Conservation (phyloP, 1,139 yeast genomes). For the Taphrina communis region DNA sequence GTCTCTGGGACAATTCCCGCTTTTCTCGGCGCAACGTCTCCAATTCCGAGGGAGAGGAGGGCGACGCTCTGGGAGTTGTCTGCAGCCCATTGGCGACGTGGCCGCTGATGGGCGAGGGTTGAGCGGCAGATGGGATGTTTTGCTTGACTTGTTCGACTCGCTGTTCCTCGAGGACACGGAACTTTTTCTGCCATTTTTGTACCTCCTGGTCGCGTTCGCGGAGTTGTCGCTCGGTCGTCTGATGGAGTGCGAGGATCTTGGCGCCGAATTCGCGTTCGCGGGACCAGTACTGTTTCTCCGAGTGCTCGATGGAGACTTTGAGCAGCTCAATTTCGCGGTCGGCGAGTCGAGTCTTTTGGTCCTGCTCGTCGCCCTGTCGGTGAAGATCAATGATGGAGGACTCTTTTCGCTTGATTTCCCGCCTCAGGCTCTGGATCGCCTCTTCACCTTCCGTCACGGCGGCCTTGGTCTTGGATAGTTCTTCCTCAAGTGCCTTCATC, state of each 20-base stretch:
- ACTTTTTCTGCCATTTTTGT: conserved; percentile 1
- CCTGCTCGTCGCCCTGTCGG: conserved; percentile 10
- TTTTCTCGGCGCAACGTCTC: background rate
- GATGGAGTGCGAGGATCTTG: conserved; percentile 1
- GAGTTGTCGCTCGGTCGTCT: background rate
- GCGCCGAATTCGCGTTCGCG: conserved; percentile 14
- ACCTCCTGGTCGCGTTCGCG: background rate
- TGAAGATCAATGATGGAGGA: conserved; percentile 8
- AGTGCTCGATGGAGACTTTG: background rate
- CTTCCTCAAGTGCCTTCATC: background rate
- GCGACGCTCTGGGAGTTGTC: background rate
- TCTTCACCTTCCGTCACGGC: background rate
- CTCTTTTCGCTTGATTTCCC: conserved; percentile 11
- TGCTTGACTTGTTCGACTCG: background rate
- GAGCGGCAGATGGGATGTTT: too few relatives aligned
- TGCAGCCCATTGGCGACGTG: too few relatives aligned
- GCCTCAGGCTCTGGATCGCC: background rate
- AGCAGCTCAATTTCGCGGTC: background rate
- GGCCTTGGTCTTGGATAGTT: background rate
- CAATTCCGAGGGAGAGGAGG: background rate
- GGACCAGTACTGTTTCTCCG: conserved; percentile 11
- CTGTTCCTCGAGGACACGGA: background rate
- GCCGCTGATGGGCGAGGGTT: too few relatives aligned
- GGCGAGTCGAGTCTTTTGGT: background rate
- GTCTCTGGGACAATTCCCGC: background rate